These are phyloP conservation scores for Microcos paniculata DNA, from an alignment of 345 rosid genomes.

Conservation along the genomic window DNA sequence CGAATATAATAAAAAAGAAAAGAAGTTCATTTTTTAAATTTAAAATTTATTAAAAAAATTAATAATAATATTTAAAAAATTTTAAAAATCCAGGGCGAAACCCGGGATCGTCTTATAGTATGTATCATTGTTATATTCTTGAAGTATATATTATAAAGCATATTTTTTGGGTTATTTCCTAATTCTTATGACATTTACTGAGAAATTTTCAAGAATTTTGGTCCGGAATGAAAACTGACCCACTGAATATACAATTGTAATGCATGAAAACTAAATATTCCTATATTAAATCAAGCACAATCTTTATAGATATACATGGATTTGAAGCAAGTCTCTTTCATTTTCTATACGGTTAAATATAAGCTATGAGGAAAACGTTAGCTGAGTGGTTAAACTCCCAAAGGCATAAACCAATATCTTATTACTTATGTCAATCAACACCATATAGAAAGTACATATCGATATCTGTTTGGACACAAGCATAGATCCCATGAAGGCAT, in stretches of 20 bases:
- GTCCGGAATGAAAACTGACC: not conserved
- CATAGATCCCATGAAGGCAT: no score
- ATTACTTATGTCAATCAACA: not conserved
- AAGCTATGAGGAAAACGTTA: not conserved
- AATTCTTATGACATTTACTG: not conserved
- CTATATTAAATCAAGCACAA: not conserved
- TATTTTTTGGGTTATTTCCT: not conserved
- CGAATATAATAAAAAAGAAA: no score
- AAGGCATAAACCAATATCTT: not conserved
- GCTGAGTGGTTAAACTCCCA: not conserved
- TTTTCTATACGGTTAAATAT: not conserved
- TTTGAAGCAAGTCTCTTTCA: not conserved
- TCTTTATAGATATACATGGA: not conserved
- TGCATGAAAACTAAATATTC: not conserved
- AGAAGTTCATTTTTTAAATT: no score
- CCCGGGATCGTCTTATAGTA: no score
- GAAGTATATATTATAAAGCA: not conserved
- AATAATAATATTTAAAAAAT: no score
- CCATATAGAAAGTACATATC: not conserved
- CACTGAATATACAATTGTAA: not conserved
- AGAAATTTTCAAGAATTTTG: not conserved
- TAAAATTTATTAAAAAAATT: no score
- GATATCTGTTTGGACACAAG: not conserved
- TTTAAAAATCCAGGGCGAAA: no score
- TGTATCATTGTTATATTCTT: not conserved